phyloP scores from a whole-genome alignment of 495 filamentous ascomycete species.

The Penicillium coffeae region DNA sequence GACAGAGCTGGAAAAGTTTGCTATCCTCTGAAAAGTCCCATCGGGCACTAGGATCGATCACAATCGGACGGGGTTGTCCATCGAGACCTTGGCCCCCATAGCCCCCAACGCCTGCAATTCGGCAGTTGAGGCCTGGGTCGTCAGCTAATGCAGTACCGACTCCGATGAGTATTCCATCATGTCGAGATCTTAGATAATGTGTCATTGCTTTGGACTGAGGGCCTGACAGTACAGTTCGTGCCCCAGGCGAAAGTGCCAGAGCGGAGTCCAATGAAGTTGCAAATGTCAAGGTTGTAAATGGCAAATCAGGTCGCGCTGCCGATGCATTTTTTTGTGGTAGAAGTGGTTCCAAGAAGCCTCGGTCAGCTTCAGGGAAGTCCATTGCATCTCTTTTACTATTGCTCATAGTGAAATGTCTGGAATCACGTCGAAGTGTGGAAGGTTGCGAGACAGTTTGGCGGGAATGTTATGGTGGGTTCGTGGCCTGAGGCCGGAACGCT shows the following conservation, averaged over 20 bases:
- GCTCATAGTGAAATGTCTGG: no score
- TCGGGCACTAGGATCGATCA: slow-evolving; percentile 68
- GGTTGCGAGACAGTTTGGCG: no score
- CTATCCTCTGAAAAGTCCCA: slow-evolving; percentile 58
- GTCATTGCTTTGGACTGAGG: slow-evolving; percentile 85
- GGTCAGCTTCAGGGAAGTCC: slow-evolving; percentile 35
- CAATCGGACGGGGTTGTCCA: slow-evolving; percentile 69
- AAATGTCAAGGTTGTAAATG: slow-evolving; percentile 78
- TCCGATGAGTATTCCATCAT: slow-evolving; percentile 85
- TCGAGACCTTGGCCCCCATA: slow-evolving; percentile 41
- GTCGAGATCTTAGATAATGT: slow-evolving; percentile 77
- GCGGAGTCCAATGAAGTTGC: slow-evolving; percentile 81
- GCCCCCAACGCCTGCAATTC: slow-evolving; percentile 54
- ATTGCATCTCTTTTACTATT: slow-evolving; percentile 22
- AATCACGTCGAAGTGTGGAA: no score
- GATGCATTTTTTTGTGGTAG: slow-evolving; percentile 29
- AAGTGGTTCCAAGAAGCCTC: slow-evolving; percentile 41
- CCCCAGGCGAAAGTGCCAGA: slow-evolving; percentile 68
- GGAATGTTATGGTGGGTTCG: no score
- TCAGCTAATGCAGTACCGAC: slow-evolving; percentile 80
- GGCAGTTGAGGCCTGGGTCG: slow-evolving; percentile 78
- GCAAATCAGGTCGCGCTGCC: slow-evolving; percentile 21
- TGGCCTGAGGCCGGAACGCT: no score
- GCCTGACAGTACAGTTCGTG: slow-evolving; percentile 74
- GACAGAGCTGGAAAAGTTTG: slow-evolving; percentile 63